Conservation (phyloP, 2,329 filamentous ascomycete genomes). For the Botrytis squamosa region DNA sequence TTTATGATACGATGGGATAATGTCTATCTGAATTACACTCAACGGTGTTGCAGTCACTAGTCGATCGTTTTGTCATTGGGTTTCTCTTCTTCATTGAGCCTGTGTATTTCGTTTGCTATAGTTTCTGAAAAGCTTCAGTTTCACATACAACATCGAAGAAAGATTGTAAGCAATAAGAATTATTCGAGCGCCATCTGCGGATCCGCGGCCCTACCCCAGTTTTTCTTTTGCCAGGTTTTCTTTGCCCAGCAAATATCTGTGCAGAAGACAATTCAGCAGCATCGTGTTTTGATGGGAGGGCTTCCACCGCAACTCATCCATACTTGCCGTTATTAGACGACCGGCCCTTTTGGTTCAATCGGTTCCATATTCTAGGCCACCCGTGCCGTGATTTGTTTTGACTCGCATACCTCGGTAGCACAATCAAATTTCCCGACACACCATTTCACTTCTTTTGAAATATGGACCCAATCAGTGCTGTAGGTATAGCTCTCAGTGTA, state of each 20-base stretch:
- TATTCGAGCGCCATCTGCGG: conserved; percentile 2
- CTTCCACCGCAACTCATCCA: not conserved
- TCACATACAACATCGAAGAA: not conserved
- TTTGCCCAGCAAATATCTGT: conserved; percentile 5
- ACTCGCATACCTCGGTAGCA: conserved; percentile 12
- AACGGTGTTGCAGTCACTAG: conserved; percentile 10
- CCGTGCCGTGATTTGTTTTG: conserved; percentile 12
- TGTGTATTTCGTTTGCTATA: not conserved
- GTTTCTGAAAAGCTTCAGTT: conserved; percentile 11
- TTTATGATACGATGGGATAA: conserved; percentile 15
- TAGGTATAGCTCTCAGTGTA: conserved; percentile 40
- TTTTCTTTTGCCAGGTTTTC: not conserved
- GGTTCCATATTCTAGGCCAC: conserved; percentile 8
- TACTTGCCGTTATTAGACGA: conserved; percentile 10
- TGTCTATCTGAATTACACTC: not conserved
- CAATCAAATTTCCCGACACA: conserved; percentile 19
- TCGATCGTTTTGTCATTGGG: not conserved
- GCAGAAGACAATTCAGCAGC: not conserved
- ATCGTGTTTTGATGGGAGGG: not conserved
- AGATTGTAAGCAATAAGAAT: not conserved
- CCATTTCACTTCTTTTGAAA: conserved; percentile 10
- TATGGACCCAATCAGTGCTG: conserved; percentile 38
- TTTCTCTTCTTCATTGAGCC: not conserved
- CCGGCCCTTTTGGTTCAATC: conserved; percentile 15
- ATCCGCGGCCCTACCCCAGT: conserved; percentile 2